Evolutionary conservation across 2,329 filamentous ascomycete genomes (phyloP), one percentile per base, ranked within the genome.

Genomic region (Fusarium nanum): DNA sequence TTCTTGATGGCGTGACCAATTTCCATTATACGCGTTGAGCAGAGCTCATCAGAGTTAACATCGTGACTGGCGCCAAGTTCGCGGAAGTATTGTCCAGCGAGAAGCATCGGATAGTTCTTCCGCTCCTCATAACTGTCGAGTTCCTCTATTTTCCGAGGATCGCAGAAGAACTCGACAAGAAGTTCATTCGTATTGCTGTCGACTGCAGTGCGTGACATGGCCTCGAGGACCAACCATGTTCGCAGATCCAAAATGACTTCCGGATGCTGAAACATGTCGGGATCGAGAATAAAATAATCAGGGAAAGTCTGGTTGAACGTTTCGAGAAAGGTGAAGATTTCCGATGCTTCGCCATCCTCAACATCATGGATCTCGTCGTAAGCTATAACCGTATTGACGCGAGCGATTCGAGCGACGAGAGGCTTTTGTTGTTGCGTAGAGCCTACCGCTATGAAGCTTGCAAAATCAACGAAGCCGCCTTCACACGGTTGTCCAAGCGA

Each of bases 161-260:
- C 74, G 59, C 78, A 81, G 42, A 83, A 81, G 9, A 76, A 70
- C 6, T 67, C 61, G 20, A 76, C 76, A 27, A 53, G n/a, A 20
- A 41, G 23, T 28, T 53, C 23, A 14, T 41, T 20, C 37, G 41
- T n/a, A 28, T 42, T 18, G 14, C 23, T 60, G 7, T 74, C 60
- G 5, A 32, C 30, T 0, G 47, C 52, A 8, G 54, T 47, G 2
- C 27, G 46, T 8, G 72, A 72, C 3, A 81, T 60, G 3, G 37
- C 47, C 44, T 78, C 75, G 22, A 84, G 77, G 45, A 78, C 69
- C 40, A 73, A 70, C 50, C 78, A 76, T 0, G 80, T 82, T 45
- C 82, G 81, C 27, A 84, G 77, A 6, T 78, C 71, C 25, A 84
- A 68, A 5, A 77, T 77, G 10, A 80, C 63, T 6, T 76, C 42